Conservation (phyloP, 2,329 filamentous ascomycete species). For the Ilyonectria sp. region DNA sequence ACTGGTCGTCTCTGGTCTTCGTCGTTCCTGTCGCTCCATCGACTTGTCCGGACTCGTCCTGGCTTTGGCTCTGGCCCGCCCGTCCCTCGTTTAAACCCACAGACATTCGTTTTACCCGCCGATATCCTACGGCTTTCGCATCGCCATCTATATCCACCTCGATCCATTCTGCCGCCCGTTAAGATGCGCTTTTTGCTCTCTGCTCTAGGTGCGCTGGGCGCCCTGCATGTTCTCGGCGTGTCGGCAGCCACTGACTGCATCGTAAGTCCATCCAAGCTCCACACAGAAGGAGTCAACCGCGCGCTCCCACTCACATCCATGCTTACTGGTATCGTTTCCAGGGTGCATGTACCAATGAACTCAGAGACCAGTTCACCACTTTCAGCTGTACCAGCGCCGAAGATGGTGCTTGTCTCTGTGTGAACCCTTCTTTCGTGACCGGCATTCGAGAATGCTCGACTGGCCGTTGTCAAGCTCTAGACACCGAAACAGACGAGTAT, state of each 20-base stretch:
- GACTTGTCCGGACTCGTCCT: not conserved
- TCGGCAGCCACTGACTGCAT: slow-evolving; percentile 48
- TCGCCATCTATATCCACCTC: slow-evolving; percentile 10
- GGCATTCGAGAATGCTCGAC: slow-evolving; percentile 60
- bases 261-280: slow-evolving; percentile 45
- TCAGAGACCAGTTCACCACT: slow-evolving; percentile 27
- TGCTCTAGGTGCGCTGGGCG: slow-evolving; percentile 49
- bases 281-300: no score
- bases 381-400: slow-evolving; percentile 48
- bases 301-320: not conserved
- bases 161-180: slow-evolving; percentile 14
- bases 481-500: slow-evolving; percentile 38
- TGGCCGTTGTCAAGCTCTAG: slow-evolving; percentile 45
- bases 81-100: slow-evolving; percentile 5
- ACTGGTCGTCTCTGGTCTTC: slow-evolving; percentile 11
- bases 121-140: not conserved
- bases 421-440: slow-evolving; percentile 50
- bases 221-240: slow-evolving; percentile 45
- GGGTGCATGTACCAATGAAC: slow-evolving; percentile 32
- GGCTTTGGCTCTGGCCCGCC: not conserved
- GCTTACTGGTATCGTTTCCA: slow-evolving; percentile 31
- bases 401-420: slow-evolving; percentile 59
- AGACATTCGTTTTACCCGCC: slow-evolving; percentile 6
- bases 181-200: slow-evolving; percentile 50
- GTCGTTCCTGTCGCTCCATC: not conserved